Conservation (phyloP, 441 rosid species). For the Erodium trifolium region DNA sequence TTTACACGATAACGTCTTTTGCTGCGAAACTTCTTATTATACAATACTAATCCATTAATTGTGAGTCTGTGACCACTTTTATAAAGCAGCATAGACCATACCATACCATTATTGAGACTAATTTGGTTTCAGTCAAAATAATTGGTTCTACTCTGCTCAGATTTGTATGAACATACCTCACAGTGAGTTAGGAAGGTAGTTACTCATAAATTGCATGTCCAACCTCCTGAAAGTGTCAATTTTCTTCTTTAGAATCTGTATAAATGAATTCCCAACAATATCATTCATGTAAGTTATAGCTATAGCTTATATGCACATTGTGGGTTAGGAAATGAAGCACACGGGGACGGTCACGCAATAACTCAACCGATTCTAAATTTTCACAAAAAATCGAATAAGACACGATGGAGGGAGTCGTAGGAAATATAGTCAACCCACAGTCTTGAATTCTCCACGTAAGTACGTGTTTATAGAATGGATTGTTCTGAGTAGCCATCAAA, state of each 20-base stretch:
- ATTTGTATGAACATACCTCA: not conserved
- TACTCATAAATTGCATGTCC: not conserved
- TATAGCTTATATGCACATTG: not conserved
- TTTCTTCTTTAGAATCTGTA: not conserved
- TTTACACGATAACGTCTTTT: constrained; percentile 35
- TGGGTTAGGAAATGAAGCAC: not conserved
- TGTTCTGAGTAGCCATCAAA: not conserved
- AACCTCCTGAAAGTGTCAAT: not conserved
- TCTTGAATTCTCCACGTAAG: not conserved
- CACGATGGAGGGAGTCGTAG: not conserved
- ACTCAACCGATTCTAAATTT: not conserved
- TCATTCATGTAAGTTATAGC: not conserved
- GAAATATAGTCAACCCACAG: not conserved
- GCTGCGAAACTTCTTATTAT: constrained; percentile 36
- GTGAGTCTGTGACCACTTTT: constrained; percentile 26
- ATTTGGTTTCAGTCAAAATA: not conserved
- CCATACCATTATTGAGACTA: not conserved
- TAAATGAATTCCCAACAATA: no score
- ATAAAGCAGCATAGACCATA: constrained; percentile 23
- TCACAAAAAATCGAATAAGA: not conserved
- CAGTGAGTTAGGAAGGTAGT: no score
- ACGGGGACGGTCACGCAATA: not conserved
- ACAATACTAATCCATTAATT: constrained; percentile 25
- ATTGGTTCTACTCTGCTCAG: not conserved
- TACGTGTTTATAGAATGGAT: not conserved